Base-by-base conservation (phyloP, 306 rosid species). In the Quercus bicolor region DNA sequence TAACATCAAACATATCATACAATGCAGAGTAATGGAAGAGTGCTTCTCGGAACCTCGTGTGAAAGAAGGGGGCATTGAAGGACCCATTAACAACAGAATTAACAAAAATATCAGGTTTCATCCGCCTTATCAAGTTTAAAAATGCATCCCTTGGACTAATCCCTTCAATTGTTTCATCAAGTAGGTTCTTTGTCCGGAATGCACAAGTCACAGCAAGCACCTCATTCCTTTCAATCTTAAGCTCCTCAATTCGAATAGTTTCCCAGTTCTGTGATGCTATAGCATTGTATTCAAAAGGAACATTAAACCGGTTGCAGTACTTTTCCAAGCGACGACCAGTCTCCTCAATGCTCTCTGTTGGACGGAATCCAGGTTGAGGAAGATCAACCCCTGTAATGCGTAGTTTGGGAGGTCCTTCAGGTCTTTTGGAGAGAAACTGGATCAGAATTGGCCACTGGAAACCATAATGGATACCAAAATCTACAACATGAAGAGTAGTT, bases 351-450 rank as follows among this genome's bases (percentile, higher is more conserved):
- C 91, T 82, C 56, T 90, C 95, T 0, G 90, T 66, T 0, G 98
- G 98, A n/a, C 97, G 91, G 77, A 93, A 93, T 23, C 98, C 97
- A 4, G 85, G 78, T 59, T 90, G 93, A 20, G 98, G 98, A 86
- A 84, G 65, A 76, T 93, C 98, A 66, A 93, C 90, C 75, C 95
- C 98, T 0, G 98, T 93, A 71, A 86, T 83, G 15, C 89, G 85
- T 53, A 86, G 79, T 71, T 83, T 83, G 21, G 19, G 82, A 87
- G 64, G 87, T 24, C 93, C 95, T 1, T 84, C 88, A 2, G 64
- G 72, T 65, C 92, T 83, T 40, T 40, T 19, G 12, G 97, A 83
- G 45, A 93, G 89, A 15, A 0, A 26, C 6, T 85, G 84, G 68
- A 93, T 83, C 2, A 93, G 91, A 86, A 85, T 84, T 0, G 98